Evolutionary conservation across 192 early-diverging fungal genomes (phyloP).

Genomic region (Umbelopsis sp.): DNA sequence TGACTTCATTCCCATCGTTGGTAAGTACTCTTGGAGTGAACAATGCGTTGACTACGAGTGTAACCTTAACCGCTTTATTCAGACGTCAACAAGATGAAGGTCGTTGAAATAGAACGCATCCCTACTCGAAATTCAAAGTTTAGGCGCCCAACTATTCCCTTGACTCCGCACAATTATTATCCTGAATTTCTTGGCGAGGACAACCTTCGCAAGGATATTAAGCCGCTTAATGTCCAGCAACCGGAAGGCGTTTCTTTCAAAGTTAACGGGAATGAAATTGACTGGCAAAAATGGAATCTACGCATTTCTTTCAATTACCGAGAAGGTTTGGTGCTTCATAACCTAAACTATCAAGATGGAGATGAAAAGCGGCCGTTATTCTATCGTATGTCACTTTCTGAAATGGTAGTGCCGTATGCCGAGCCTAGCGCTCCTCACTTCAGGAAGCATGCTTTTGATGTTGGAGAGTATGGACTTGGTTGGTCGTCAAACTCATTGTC

Average conservation of each 20-base stretch:
- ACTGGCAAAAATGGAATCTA: conserved; percentile 48
- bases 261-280: conserved; percentile 41
- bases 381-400: conserved; percentile 42
- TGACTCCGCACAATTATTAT: conserved; percentile 40
- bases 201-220: conserved; percentile 38
- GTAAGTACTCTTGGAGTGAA: conserved; percentile 6
- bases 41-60: not conserved
- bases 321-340: conserved; percentile 45
- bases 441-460: conserved; percentile 48
- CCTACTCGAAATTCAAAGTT: conserved; percentile 35
- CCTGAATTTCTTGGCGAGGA: conserved; percentile 44
- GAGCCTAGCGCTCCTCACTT: conserved; percentile 36
- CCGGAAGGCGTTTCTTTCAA: conserved; percentile 44
- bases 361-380: conserved; percentile 39
- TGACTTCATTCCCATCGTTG: conserved; percentile 44
- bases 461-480: conserved; percentile 46
- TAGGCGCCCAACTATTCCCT: conserved; percentile 40
- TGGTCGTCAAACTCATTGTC: conserved; percentile 40
- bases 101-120: conserved; percentile 42
- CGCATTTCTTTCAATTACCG: conserved; percentile 46
- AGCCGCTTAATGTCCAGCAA: conserved; percentile 40
- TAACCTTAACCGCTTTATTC: not conserved
- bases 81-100: conserved; percentile 36
- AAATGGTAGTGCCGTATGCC: conserved; percentile 48
- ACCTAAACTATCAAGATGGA: conserved; percentile 43